Base-by-base conservation (phyloP, 441 rosid species). In the Populus hybrid region DNA sequence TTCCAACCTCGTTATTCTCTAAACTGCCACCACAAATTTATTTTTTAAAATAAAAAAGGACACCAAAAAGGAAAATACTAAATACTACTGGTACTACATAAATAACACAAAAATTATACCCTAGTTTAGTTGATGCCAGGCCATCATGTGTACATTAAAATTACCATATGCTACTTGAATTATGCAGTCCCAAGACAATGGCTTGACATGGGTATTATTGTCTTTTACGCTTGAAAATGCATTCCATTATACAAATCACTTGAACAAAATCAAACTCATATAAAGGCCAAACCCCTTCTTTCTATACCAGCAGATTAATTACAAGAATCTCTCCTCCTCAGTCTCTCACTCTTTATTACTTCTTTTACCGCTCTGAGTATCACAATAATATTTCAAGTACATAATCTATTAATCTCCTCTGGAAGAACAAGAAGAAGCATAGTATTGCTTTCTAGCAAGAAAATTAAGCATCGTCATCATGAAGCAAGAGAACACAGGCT, bases 401-500 rank as follows among this genome's bases (percentile, higher is more conserved):
- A 40, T 40, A 12, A 40, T 40, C 50, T 21, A 26, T 23, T 14
- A 69, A 18, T 16, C 69, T 28, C 24, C 61, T 2, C 26, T 42
- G 18, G 11, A 23, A 70, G 30, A 71, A 5, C 35, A 50, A 57
- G 65, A 26, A 53, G 34, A 26, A 65, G n/a, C 66, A 3, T 23
- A 1, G 5, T 63, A 1, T 23, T 63, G 66, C 66, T 4, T 21
- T 24, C 28, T 10, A 10, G 66, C 14, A 11, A 70, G 71, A 6
- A n/a, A 30, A 34, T 16, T n/a, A 50, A 53, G 18, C 24, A 23
- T 10, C 63, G 78, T 20, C 24, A 23, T 12, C 63, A 82, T 78
- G 84, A 77, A 80, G 83, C 57, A 81, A 69, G 84, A 82, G 71
- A 38, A 71, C 63, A 71, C 53, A 11, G 73, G 86, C 61, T 83